Conservation (phyloP, 345 rosid species). For the Aethionema arabicum region DNA sequence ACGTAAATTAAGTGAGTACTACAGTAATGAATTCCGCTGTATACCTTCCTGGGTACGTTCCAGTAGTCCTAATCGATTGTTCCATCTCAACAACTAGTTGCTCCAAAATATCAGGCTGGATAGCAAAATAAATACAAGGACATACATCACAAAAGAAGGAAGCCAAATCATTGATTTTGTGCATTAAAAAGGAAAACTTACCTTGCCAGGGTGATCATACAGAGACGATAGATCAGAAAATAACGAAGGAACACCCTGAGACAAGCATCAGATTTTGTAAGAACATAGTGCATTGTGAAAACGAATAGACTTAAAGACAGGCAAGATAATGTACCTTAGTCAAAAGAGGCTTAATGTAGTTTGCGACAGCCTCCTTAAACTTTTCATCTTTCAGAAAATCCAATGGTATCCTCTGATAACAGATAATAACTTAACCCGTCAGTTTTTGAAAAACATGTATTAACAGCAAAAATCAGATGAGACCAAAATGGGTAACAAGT, state of each 20-base stretch:
- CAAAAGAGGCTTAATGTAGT: slow-evolving; percentile 78
- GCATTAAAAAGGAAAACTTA: slow-evolving; percentile 38
- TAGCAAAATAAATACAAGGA: slow-evolving; percentile 15
- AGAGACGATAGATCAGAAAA: slow-evolving; percentile 96
- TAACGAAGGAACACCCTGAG: slow-evolving; percentile 94
- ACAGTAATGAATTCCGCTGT: slow-evolving; percentile 22
- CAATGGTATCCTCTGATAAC: slow-evolving; percentile 83
- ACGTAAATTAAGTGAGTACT: neutral
- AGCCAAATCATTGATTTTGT: slow-evolving; percentile 16
- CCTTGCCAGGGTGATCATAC: slow-evolving; percentile 84
- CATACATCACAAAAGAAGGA: slow-evolving; percentile 4
- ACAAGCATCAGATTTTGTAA: slow-evolving; percentile 27
- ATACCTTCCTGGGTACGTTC: slow-evolving; percentile 84
- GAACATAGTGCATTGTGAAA: slow-evolving; percentile 17
- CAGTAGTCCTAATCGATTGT: slow-evolving; percentile 63
- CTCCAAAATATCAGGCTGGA: slow-evolving; percentile 87
- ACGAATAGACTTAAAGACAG: slow-evolving; percentile 6
- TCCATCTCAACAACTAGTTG: slow-evolving; percentile 81
- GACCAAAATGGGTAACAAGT: slow-evolving; percentile 8
- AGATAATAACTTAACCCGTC: slow-evolving; percentile 14
- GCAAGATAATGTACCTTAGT: slow-evolving; percentile 57
- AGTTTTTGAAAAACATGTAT: neutral
- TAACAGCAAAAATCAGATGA: slow-evolving; percentile 7
- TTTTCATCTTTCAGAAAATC: slow-evolving; percentile 87
- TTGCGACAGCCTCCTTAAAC: slow-evolving; percentile 77